These are phyloP conservation scores for Periconia digitata DNA, from an alignment of 2,329 filamentous ascomycete species.

Conservation along the genomic window DNA sequence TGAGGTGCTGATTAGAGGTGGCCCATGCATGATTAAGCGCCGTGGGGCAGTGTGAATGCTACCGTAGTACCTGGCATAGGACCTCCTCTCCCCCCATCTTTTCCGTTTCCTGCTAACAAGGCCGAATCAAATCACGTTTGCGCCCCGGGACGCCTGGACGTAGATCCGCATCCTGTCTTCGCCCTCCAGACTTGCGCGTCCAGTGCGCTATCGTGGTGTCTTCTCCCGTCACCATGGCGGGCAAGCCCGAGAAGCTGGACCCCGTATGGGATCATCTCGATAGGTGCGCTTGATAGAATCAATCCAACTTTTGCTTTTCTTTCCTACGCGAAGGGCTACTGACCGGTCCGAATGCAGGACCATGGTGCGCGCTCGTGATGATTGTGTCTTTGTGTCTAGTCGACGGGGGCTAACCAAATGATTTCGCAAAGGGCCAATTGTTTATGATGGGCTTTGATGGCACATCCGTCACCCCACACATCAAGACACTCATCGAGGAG, in stretches of 20 bases:
- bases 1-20: constrained; percentile 20
- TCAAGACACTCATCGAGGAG: constrained; percentile 76
- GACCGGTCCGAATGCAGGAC: constrained; percentile 45
- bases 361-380: constrained; percentile 38
- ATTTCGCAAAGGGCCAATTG: constrained; percentile 69
- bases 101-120: constrained; percentile 27
- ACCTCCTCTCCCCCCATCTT: constrained; percentile 31
- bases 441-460: constrained; percentile 87
- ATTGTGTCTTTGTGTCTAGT: constrained; percentile 10
- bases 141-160: constrained; percentile 19
- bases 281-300: constrained; percentile 58
- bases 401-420: constrained; percentile 31
- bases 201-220: constrained; percentile 28
- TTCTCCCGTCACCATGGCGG: constrained; percentile 49
- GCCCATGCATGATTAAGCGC: constrained; percentile 22
- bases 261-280: constrained; percentile 71
- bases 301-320: constrained; percentile 22
- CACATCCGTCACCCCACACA: constrained; percentile 79
- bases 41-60: constrained; percentile 32
- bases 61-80: constrained; percentile 37
- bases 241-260: constrained; percentile 48
- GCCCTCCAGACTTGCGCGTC: constrained; percentile 19
- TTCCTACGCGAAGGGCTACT: constrained; percentile 32
- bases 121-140: constrained; percentile 22
- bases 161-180: constrained; percentile 12